phyloP scores from a whole-genome alignment of 116 monocot species.

The Papilionanthe hybrid region DNA sequence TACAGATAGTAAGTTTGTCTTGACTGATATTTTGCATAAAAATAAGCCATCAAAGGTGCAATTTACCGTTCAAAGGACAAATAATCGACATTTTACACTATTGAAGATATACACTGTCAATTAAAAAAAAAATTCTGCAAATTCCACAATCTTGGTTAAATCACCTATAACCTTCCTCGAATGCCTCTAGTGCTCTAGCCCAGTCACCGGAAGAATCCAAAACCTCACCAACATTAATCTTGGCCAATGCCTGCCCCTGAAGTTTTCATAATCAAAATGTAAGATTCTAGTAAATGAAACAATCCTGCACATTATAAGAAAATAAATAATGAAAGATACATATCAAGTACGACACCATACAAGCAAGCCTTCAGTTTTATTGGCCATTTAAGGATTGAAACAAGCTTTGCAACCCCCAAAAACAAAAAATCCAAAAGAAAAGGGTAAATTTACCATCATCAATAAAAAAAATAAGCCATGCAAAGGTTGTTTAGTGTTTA shows the following conservation, averaged over 20 bases:
- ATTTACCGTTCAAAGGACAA: not conserved
- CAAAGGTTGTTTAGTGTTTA: not conserved
- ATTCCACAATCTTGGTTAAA: conserved; percentile 6
- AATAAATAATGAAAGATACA: not conserved
- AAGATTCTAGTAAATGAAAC: not conserved
- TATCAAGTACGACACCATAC: not conserved
- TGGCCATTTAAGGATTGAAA: not conserved
- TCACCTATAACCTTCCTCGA: conserved; percentile 86
- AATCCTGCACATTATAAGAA: not conserved
- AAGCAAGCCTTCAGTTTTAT: not conserved
- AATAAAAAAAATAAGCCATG: not conserved
- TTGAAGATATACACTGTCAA: not conserved
- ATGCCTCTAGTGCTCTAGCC: conserved; percentile 74
- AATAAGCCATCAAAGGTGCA: not conserved
- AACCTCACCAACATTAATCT: conserved; percentile 88
- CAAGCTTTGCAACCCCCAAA: no score
- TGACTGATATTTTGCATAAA: conserved; percentile 56
- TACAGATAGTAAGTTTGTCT: conserved; percentile 54
- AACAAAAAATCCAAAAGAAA: not conserved
- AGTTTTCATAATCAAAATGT: conserved; percentile 11
- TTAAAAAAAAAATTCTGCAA: not conserved
- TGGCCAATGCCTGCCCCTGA: conserved; percentile 91
- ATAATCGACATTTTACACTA: not conserved
- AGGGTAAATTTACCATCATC: not conserved
- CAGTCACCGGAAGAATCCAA: conserved; percentile 88